phyloP scores from a whole-genome alignment of 2,329 filamentous ascomycete species.

The Cryphonectria naterciae region DNA sequence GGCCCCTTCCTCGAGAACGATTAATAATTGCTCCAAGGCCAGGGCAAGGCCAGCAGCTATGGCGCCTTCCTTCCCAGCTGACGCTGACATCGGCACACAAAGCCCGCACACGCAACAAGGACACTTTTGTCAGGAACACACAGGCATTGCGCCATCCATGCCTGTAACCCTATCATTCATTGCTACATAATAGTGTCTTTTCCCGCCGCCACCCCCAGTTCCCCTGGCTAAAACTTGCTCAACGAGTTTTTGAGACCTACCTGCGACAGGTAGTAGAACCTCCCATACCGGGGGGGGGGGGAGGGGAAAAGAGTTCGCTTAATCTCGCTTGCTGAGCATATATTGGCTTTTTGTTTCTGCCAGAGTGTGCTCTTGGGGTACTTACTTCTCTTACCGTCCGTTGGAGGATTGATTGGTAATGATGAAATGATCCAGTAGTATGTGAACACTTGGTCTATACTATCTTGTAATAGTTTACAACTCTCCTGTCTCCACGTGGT shows the following conservation, averaged over 20 bases:
- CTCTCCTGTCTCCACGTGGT: background rate
- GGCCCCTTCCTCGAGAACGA: background rate
- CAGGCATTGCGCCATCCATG: slow-evolving; percentile 20
- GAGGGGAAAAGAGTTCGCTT: background rate
- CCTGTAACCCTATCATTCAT: background rate
- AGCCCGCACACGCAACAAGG: slow-evolving; percentile 6
- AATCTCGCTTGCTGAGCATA: slow-evolving; percentile 27
- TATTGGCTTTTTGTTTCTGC: slow-evolving; percentile 4
- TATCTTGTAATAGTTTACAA: background rate
- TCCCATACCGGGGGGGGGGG: background rate
- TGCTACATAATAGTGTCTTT: background rate
- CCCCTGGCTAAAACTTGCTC: slow-evolving; percentile 25
- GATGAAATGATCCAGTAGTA: background rate
- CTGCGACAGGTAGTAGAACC: background rate
- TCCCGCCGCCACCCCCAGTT: background rate
- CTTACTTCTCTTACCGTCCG: background rate
- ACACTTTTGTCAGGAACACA: slow-evolving; percentile 1
- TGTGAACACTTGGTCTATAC: background rate
- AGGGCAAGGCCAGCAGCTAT: background rate
- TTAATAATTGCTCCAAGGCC: background rate
- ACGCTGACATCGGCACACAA: background rate
- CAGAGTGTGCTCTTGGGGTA: background rate
- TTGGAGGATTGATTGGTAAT: background rate
- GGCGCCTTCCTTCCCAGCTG: background rate
- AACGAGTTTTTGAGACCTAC: slow-evolving; percentile 12